These are phyloP conservation scores for Neopestalotiopsis sp. DNA, from an alignment of 2,329 filamentous ascomycete genomes.

Conservation along the genomic window DNA sequence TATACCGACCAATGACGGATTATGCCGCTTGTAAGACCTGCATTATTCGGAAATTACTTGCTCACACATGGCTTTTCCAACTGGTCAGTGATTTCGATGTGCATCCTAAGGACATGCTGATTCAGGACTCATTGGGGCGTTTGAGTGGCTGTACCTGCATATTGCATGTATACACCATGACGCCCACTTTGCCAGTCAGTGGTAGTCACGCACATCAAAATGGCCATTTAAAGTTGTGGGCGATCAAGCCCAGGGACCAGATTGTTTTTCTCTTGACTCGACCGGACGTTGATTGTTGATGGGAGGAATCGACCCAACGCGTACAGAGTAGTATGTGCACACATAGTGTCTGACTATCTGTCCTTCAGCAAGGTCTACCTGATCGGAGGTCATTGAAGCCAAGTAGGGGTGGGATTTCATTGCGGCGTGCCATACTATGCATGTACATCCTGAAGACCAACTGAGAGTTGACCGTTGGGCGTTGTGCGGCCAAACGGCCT, in stretches of 20 bases:
- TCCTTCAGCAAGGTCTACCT: too few relatives aligned
- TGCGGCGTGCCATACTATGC: too few relatives aligned
- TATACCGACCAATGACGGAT: slow-evolving; percentile 16
- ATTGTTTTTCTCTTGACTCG: neutral
- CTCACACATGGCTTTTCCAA: neutral
- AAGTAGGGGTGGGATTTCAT: too few relatives aligned
- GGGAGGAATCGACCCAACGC: too few relatives aligned
- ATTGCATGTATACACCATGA: neutral
- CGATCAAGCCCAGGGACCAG: neutral
- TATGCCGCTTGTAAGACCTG: slow-evolving; percentile 7
- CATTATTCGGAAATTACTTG: slow-evolving; percentile 14
- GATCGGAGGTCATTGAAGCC: too few relatives aligned
- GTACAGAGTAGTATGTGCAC: too few relatives aligned
- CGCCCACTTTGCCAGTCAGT: neutral
- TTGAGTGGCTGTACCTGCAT: too few relatives aligned
- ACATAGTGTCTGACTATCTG: too few relatives aligned
- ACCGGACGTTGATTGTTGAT: neutral
- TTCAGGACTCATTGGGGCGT: too few relatives aligned
- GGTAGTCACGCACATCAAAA: neutral
- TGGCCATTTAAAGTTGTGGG: neutral
- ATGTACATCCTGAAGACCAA: too few relatives aligned
- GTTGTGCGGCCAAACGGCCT: too few relatives aligned
- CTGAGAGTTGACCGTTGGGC: too few relatives aligned
- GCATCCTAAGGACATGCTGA: neutral
- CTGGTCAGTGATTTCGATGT: neutral